These are phyloP conservation scores for Apiospora malaysiana DNA, from an alignment of 2,329 filamentous ascomycete species.

Conservation along the genomic window DNA sequence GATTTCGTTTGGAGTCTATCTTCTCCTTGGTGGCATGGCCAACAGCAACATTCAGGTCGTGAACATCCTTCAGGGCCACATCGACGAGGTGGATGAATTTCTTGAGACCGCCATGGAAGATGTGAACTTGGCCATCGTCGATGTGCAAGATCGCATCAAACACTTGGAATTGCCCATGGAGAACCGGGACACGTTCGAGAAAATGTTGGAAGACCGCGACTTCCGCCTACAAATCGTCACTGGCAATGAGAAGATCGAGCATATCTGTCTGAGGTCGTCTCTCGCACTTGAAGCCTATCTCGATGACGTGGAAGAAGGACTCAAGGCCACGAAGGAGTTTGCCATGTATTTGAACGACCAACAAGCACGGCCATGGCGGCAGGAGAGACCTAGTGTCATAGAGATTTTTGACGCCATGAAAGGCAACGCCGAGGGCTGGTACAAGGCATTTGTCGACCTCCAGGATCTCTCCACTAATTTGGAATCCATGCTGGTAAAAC, in stretches of 20 bases:
- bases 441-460: conserved; percentile 77
- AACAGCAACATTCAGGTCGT: conserved; percentile 90
- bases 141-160: conserved; percentile 80
- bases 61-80: conserved; percentile 86
- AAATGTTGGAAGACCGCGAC: conserved; percentile 82
- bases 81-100: conserved; percentile 93
- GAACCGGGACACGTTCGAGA: conserved; percentile 82
- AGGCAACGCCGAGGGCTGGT: conserved; percentile 91
- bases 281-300: conserved; percentile 77
- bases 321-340: conserved; percentile 78
- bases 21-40: conserved; percentile 83
- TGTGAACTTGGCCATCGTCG: conserved; percentile 76
- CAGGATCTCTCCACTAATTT: conserved; percentile 75
- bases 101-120: conserved; percentile 87
- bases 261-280: conserved; percentile 82
- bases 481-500: conserved; percentile 71
- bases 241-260: conserved; percentile 90
- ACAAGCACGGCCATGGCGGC: conserved; percentile 63
- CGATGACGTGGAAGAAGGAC: conserved; percentile 78
- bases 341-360: conserved; percentile 75
- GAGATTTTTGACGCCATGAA: conserved; percentile 90
- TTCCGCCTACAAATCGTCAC: conserved; percentile 84
- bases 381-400: conserved; percentile 66
- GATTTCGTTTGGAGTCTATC: conserved; percentile 90
- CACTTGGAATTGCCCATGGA: conserved; percentile 83